Conservation (phyloP, 1,139 yeast species). For the Protomyces macrosporus region DNA sequence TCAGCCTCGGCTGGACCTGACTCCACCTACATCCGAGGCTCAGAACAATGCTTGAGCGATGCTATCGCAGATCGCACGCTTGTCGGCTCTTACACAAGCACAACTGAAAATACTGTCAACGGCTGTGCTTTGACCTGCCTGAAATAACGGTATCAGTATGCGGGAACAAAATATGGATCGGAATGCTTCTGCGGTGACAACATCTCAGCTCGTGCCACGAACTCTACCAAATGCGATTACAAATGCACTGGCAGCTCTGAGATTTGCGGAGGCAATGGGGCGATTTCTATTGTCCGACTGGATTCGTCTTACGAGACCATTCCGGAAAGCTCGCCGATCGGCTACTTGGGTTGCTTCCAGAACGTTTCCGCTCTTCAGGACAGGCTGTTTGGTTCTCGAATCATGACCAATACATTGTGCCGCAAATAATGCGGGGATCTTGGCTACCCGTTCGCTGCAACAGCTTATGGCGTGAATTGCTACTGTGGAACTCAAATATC, state of each 20-base stretch:
- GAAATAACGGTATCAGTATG: neutral
- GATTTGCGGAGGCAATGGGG: constrained; percentile 4
- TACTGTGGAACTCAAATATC: neutral
- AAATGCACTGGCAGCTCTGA: neutral
- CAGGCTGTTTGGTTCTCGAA: neutral
- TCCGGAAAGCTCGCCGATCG: neutral
- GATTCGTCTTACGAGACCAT: neutral
- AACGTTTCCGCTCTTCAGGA: neutral
- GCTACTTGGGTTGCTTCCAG: neutral
- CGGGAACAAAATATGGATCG: neutral
- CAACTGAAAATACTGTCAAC: neutral
- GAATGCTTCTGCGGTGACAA: neutral
- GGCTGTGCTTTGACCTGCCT: neutral
- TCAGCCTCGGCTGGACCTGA: no score
- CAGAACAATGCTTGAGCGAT: neutral
- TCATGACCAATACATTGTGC: neutral
- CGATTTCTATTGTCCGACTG: neutral
- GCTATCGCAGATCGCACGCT: neutral
- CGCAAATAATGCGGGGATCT: neutral
- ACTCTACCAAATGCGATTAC: neutral
- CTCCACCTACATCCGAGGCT: neutral
- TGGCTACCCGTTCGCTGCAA: neutral
- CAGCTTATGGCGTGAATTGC: neutral
- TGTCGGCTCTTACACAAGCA: neutral
- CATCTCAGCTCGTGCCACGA: neutral